Evolutionary conservation across 176 grass and related monocot species (phyloP).

Genomic region (Zizania latifolia): DNA sequence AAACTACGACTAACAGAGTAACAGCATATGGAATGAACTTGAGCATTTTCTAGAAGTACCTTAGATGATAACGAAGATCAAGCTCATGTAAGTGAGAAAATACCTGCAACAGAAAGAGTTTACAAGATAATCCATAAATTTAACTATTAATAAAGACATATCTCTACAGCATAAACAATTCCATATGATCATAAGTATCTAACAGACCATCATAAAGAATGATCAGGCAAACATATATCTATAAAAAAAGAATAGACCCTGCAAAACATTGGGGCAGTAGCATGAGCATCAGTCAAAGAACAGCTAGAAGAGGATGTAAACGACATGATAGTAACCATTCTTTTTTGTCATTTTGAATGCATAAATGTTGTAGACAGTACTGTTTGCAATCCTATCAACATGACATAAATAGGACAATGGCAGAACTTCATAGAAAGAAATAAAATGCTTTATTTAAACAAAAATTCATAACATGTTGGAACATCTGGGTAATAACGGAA

Average conservation of each 20-base stretch:
- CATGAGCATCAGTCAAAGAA: not conserved
- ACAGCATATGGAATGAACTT: not conserved
- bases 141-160: not conserved
- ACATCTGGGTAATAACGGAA: not conserved
- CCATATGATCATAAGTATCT: conserved; percentile 16
- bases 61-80: conserved; percentile 95
- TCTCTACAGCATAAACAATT: not conserved
- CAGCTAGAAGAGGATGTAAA: not conserved
- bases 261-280: too few relatives aligned
- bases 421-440: not conserved
- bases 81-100: conserved; percentile 94
- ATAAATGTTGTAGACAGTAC: not conserved
- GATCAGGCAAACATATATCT: not conserved
- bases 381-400: too few relatives aligned
- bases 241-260: too few relatives aligned
- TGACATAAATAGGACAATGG: not conserved
- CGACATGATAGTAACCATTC: not conserved
- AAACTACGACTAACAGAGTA: conserved; percentile 18
- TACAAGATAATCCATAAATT: conserved; percentile 10
- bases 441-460: not conserved
- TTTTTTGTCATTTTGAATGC: not conserved
- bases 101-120: conserved; percentile 45
- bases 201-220: not conserved
- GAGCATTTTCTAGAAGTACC: conserved; percentile 38
- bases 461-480: conserved; percentile 22